These are phyloP conservation scores for Apophysomyces sp. DNA, from an alignment of 371 early-diverging fungal species.

Conservation along the genomic window DNA sequence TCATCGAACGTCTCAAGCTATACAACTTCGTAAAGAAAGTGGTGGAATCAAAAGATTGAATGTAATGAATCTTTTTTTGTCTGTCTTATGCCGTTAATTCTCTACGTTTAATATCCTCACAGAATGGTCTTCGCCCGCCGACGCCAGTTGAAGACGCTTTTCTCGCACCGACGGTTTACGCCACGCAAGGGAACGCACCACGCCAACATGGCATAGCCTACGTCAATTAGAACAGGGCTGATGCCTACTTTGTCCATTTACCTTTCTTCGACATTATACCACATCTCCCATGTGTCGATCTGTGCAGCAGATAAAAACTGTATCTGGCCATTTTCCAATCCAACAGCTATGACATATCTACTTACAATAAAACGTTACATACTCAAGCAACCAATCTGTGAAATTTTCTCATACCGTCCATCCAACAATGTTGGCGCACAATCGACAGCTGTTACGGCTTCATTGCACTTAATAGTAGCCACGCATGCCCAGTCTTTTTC, in stretches of 20 bases:
- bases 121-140: slow-evolving; percentile 74
- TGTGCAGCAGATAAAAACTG: slow-evolving; percentile 44
- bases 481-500: slow-evolving; percentile 36
- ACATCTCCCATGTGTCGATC: slow-evolving; percentile 38
- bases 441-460: slow-evolving; percentile 81
- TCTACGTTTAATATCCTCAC: slow-evolving; percentile 66
- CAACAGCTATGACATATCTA: slow-evolving; percentile 79
- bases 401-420: slow-evolving; percentile 31
- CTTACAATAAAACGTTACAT: slow-evolving; percentile 2
- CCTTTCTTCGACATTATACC: slow-evolving; percentile 48
- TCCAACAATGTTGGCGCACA: slow-evolving; percentile 57
- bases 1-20: slow-evolving; percentile 9
- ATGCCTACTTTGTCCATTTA: slow-evolving; percentile 17
- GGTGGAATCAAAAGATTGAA: slow-evolving; percentile 5
- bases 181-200: slow-evolving; percentile 70
- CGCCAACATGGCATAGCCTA: slow-evolving; percentile 62
- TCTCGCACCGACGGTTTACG: slow-evolving; percentile 23
- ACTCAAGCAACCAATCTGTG: neutral
- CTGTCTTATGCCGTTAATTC: slow-evolving; percentile 14
- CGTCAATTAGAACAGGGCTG: neutral
- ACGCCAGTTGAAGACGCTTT: slow-evolving; percentile 57
- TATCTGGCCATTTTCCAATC: slow-evolving; percentile 80
- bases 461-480: slow-evolving; percentile 66
- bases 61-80: neutral
- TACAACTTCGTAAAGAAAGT: slow-evolving; percentile 5